Evolutionary conservation across 2,329 filamentous ascomycete genomes (phyloP), one percentile per base, ranked within the genome.

Genomic region (Capronia coronata): DNA sequence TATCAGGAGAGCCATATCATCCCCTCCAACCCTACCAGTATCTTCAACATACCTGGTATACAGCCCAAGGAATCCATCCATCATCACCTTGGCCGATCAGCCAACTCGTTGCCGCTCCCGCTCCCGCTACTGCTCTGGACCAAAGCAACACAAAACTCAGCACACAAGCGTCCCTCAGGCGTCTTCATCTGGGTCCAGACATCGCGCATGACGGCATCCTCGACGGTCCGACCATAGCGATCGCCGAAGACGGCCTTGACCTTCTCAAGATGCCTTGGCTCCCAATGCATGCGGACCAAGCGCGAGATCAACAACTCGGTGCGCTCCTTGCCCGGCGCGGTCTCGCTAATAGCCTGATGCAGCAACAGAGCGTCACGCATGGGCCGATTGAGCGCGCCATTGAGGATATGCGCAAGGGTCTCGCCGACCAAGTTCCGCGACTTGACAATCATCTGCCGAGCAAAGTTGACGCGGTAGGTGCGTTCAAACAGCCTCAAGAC

Each of bases 371-470:
- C 88, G 67, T 97, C 93, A 48, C 93, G 87, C 55, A 94, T 88
- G 4, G 93, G 90, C 51, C 86, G 86, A 71, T 97, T 97, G 72
- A 97, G 94, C 49, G 94, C 83, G 62, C 93, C 93, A 70, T 97
- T 96, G 63, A 98, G 83, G 60, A 97, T 87, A 68, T 97, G 93
- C 0, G 89, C 87, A 30, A 97, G 81, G 16, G 94, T 82, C 71
- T 98, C 93, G 57, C 93, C 93, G 51, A 97, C 90, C 16, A 98
- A 75, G 65, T 97, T 97, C 18, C 83, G 84, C 58, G 87, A 94
- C 75, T 93, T 95, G 64, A 80, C 80, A 61, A 97, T 78, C 61
- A 91, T 88, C 54, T 91, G 88, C 40, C 86, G 76, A 0, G 90
- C 88, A 69, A 98, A 95, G 66, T 95, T 96, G 54, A 80, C 77